Evolutionary conservation across 495 filamentous ascomycete species (phyloP), one percentile per base, ranked within the genome.

Genomic region (Aspergillus leporis): DNA sequence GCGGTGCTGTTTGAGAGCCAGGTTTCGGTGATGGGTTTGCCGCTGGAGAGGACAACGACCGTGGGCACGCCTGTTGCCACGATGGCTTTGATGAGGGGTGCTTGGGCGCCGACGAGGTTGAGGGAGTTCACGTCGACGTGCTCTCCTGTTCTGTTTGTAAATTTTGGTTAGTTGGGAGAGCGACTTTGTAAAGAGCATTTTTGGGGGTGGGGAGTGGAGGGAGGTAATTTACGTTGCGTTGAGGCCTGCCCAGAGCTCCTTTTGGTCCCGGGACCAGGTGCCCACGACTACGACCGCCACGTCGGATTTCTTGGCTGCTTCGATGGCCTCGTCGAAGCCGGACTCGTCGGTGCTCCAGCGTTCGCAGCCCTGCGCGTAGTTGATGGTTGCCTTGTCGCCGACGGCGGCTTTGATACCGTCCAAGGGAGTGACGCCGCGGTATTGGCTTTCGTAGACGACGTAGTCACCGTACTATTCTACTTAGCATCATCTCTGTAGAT

Each of bases 241-340:
- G 10, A 89, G 63, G 4, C 86, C 85, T 51, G 73, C 62, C 87
- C 87, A 90, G 4, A 90, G 78, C 62, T 90, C 80, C 28, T 73
- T 66, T 65, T 90, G 87, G 59, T 90, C 87, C 34, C 87, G 80
- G n/a, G 81, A 85, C 87, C 86, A 90, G 30, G 88, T 91, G 43
- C 87, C 88, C 0, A 90, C 87, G 3, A 90, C 76, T 0, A 91
- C 86, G 8, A 90, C 78, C 1, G 88, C 87, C 9, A 90, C 82
- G 60, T 90, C 87, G 4, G 87, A 86, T 30, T 76, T 81, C 60
- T 85, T 76, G 2, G 87, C 87, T 4, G 84, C 82, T 3, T 79
- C 73, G 31, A 90, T 65, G 21, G 88, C 87, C 63, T 84, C 86
- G 0, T 75, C 66, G 63, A 90, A 87, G 4, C 82, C 82, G 14